Conservation (phyloP, 1,284 basidiomycete genomes). For the Marasmius oreades region DNA sequence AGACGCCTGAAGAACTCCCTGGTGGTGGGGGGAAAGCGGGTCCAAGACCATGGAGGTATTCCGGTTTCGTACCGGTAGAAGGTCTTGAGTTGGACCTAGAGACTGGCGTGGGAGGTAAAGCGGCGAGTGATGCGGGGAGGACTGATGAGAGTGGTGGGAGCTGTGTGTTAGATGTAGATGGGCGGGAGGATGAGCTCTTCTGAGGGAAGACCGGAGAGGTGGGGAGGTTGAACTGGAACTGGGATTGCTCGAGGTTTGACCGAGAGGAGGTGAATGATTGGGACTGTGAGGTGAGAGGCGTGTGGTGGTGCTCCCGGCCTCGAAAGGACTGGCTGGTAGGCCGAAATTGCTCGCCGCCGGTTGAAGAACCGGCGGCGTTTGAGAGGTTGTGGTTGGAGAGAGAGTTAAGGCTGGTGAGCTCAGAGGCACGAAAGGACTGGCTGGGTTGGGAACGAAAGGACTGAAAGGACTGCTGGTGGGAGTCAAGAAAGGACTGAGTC, state of each 20-base stretch:
- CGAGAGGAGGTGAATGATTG: slow-evolving; percentile 13
- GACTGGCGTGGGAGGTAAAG: background rate
- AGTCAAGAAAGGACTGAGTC: background rate
- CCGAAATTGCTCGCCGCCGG: slow-evolving; percentile 7
- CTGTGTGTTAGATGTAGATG: slow-evolving; percentile 14
- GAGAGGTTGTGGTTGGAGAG: background rate
- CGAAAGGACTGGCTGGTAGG: slow-evolving; percentile 14
- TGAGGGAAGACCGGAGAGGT: slow-evolving; percentile 4
- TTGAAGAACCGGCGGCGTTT: slow-evolving; percentile 3
- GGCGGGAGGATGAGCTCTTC: slow-evolving; percentile 10
- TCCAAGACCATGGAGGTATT: background rate
- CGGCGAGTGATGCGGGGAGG: slow-evolving; percentile 10
- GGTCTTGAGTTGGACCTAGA: background rate
- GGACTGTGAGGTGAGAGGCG: slow-evolving; percentile 10
- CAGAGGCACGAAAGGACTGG: slow-evolving; percentile 3
- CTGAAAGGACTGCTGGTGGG: background rate
- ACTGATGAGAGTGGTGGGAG: slow-evolving; percentile 18
- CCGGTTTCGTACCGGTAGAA: slow-evolving; percentile 16
- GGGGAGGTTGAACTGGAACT: slow-evolving; percentile 11
- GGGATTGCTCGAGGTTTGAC: slow-evolving; percentile 1
- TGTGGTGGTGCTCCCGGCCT: slow-evolving; percentile 5
- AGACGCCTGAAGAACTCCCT: background rate
- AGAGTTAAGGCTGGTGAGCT: background rate
- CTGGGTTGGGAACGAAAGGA: background rate
- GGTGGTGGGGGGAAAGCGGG: background rate